Evolutionary conservation across 257 asterid genomes (phyloP).

Genomic region (Solanum commersonii): DNA sequence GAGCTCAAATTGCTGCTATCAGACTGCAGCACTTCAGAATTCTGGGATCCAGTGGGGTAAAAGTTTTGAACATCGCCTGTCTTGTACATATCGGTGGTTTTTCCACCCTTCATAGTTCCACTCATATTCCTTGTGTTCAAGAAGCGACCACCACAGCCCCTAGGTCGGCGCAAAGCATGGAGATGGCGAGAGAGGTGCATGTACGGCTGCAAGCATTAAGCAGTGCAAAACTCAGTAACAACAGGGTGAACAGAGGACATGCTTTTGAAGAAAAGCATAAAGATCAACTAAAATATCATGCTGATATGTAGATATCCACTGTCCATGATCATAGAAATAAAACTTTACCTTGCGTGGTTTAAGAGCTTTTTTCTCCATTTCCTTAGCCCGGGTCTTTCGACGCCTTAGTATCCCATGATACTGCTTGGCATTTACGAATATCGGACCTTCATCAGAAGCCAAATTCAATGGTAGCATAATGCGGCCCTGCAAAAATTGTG

Average conservation of each 20-base stretch:
- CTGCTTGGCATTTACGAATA: slow-evolving; percentile 79
- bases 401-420: slow-evolving; percentile 73
- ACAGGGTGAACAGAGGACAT: neutral
- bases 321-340: neutral
- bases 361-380: slow-evolving; percentile 26
- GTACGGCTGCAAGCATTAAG: slow-evolving; percentile 43
- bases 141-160: slow-evolving; percentile 87
- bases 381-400: slow-evolving; percentile 61
- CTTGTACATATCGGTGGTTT: neutral
- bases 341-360: slow-evolving; percentile 47
- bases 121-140: slow-evolving; percentile 42
- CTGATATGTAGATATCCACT: neutral
- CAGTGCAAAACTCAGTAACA: neutral
- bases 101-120: neutral
- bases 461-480: slow-evolving; percentile 63
- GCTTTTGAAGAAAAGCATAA: neutral
- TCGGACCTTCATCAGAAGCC: slow-evolving; percentile 39
- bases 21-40: slow-evolving; percentile 37
- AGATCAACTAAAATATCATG: neutral
- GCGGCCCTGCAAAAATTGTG: slow-evolving; percentile 39
- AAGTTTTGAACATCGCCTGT: neutral
- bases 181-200: slow-evolving; percentile 87
- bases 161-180: slow-evolving; percentile 81
- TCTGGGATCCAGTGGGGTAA: slow-evolving; percentile 22
- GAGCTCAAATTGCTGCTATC: slow-evolving; percentile 26